Conservation (phyloP, 129 eudicot species). For the Artemisia tridentata region DNA sequence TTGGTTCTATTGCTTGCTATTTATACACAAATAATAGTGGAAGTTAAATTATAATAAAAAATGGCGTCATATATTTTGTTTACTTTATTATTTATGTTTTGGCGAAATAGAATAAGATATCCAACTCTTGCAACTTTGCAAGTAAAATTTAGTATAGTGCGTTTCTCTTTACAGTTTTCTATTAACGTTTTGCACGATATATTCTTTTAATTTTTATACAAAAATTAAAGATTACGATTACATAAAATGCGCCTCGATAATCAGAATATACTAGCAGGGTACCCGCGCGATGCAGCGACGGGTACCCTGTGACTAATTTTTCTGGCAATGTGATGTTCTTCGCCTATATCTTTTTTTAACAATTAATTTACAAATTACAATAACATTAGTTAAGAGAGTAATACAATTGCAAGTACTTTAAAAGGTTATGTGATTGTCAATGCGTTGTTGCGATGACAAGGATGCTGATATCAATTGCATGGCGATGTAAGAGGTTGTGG, state of each 20-base stretch:
- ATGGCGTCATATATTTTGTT: constrained; percentile 17
- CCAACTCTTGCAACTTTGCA: background rate
- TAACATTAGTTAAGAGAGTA: no score
- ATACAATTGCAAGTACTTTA: no score
- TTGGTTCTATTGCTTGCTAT: constrained; percentile 11
- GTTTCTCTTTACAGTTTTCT: constrained; percentile 10
- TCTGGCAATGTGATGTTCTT: no score
- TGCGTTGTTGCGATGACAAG: no score
- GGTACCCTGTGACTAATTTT: no score
- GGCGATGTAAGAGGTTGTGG: no score
- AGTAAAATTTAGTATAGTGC: constrained; percentile 16
- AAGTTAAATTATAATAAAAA: background rate
- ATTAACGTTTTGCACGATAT: constrained; percentile 6
- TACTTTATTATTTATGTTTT: background rate
- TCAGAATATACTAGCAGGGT: background rate
- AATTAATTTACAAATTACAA: no score
- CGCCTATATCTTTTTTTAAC: no score
- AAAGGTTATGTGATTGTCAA: no score
- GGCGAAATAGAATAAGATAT: constrained; percentile 13
- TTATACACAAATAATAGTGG: constrained; percentile 21
- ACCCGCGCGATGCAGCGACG: no score
- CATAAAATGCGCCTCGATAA: no score
- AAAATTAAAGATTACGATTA: background rate
- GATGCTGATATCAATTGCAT: no score
- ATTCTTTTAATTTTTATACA: background rate